Evolutionary conservation across 106 monocot genomes (phyloP).

Genomic region (Acorus gramineus): DNA sequence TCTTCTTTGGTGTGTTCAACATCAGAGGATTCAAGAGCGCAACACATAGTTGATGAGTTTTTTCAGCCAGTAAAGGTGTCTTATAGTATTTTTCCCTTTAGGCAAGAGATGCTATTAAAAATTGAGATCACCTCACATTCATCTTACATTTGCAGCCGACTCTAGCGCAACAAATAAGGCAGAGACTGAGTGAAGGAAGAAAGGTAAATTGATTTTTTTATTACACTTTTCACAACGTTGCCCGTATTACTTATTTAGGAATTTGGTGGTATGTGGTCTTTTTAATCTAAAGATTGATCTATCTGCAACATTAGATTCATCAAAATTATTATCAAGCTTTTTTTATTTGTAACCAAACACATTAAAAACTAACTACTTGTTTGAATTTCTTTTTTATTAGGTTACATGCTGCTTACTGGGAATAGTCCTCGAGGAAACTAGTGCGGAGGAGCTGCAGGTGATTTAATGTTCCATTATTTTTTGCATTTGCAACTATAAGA

Average conservation of each 20-base stretch:
- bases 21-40: conserved; percentile 32
- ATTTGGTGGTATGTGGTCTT: too few species aligned
- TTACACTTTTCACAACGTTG: not conserved
- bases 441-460: conserved; percentile 64
- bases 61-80: conserved; percentile 44
- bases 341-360: too few species aligned
- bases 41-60: conserved; percentile 44
- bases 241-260: too few species aligned
- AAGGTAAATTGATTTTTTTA: conserved; percentile 25
- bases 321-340: too few species aligned
- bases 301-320: too few species aligned
- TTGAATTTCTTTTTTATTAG: conserved; percentile 7
- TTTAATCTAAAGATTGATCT: too few species aligned
- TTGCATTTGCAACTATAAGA: not conserved
- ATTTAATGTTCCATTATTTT: conserved; percentile 1
- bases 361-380: too few species aligned
- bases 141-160: conserved; percentile 34
- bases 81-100: conserved; percentile 1
- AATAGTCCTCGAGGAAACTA: conserved; percentile 51
- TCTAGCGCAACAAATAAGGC: conserved; percentile 49
- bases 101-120: not conserved
- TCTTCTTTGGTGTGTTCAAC: conserved; percentile 31
- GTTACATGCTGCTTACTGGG: conserved; percentile 50
- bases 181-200: conserved; percentile 43
- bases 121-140: not conserved